Base-by-base conservation (phyloP, 176 grass and related monocot species). In the Echinochloa phyllopogon region DNA sequence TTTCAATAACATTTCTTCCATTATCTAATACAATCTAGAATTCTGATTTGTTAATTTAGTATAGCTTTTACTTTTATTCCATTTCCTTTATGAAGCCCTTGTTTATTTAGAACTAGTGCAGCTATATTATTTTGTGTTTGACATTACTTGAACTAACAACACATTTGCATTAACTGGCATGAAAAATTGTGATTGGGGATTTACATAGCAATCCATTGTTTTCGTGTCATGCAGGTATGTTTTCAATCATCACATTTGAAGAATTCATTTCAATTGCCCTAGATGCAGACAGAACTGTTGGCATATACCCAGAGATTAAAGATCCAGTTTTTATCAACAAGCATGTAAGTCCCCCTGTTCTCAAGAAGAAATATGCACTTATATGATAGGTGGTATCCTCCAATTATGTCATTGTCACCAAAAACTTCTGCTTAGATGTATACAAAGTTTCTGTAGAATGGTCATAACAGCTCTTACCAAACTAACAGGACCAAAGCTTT, bases 281-380 rank as follows among this genome's bases (percentile, higher is more conserved):
- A 75, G 87, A 91, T 87, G 96, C 96, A 5, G 86, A 86, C 49
- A 95, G 91, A 90, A 95, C 90, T 29, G 87, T 98, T 23, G 96
- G 96, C 56, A 98, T 95, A 90, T 95, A 98, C 65, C 96, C 96
- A 63, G 93, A 95, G 83, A 98, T 95, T 13, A 98, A 98, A 81
- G 87, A 95, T 90, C 96, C 96, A 79, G 89, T 98, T 90, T 90
- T 89, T 82, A 95, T 98, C 84, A 98, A 98, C 77, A 92, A 98
- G 81, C 93, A 90, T 80, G 96, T 98, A 85, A 89, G 96, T 83
- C 11, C 59, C 33, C 23, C 39, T 29, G 63, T 61, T 60, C 48
- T 75, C 38, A 75, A 11, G 49, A 49, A 40, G 75, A 42, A 80
- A 27, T 58, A 51, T 33, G 61, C 41, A 60, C 49, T 68, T 29